Evolutionary conservation across 495 filamentous ascomycete species (phyloP).

Genomic region (Oidiodendron maius): DNA sequence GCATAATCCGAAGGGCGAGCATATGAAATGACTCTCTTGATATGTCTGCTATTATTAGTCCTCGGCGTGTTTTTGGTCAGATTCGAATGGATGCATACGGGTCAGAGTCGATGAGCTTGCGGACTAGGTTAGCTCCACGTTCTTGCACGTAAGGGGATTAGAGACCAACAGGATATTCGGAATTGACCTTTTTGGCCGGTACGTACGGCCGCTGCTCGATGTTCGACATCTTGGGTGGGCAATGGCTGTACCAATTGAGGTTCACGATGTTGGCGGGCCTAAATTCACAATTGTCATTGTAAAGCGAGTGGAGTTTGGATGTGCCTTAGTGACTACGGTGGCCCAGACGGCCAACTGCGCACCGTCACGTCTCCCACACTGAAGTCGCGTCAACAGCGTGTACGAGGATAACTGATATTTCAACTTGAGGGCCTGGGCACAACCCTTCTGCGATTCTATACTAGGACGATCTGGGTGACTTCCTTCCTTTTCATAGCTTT

Average conservation of each 20-base stretch:
- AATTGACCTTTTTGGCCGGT: conserved; percentile 66
- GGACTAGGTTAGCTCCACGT: conserved; percentile 14
- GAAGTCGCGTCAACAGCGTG: conserved; percentile 7
- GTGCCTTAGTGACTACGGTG: conserved; percentile 18
- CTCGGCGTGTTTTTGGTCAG: conserved; percentile 3
- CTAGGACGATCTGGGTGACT: background rate
- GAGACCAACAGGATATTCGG: conserved; percentile 69
- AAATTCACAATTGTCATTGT: conserved; percentile 10
- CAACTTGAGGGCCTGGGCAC: background rate
- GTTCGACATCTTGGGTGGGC: conserved; percentile 50
- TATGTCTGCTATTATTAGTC: conserved; percentile 56
- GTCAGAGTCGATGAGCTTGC: conserved; percentile 93
- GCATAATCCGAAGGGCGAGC: conserved; percentile 78
- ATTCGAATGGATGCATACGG: conserved; percentile 58
- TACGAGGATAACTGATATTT: background rate
- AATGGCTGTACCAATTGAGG: conserved; percentile 25
- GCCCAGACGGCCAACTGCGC: background rate
- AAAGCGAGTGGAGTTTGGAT: conserved; percentile 9
- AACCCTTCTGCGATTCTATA: background rate
- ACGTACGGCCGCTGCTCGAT: conserved; percentile 53
- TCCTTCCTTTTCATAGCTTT: no score
- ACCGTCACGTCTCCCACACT: conserved; percentile 13
- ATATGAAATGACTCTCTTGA: conserved; percentile 83
- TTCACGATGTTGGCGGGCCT: conserved; percentile 4
- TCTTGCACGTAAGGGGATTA: background rate